phyloP scores from a whole-genome alignment of 2,329 filamentous ascomycete species.

The Moelleriella libera region DNA sequence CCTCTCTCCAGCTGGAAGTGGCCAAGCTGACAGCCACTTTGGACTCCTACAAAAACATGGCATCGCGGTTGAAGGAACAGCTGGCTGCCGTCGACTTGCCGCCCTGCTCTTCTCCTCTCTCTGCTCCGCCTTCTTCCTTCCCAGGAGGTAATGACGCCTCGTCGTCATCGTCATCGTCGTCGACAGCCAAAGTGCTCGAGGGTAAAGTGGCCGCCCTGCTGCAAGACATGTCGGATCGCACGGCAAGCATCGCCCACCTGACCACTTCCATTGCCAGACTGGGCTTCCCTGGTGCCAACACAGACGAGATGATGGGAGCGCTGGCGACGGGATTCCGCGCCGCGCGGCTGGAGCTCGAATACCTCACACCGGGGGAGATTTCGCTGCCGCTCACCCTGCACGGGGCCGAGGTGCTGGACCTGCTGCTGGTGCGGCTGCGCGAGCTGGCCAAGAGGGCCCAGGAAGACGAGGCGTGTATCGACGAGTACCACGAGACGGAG shows the following conservation, averaged over 20 bases:
- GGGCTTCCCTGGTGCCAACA: constrained; percentile 35
- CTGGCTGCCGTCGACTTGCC: constrained; percentile 12
- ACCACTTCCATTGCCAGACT: constrained; percentile 29
- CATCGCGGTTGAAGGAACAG: constrained; percentile 20
- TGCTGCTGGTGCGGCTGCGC: constrained; percentile 35
- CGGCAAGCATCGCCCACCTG: constrained; percentile 29
- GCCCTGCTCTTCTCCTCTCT: not conserved
- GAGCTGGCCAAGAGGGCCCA: constrained; percentile 29
- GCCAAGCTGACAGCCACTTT: constrained; percentile 31
- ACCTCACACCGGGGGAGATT: constrained; percentile 45
- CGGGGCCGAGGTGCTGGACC: constrained; percentile 40
- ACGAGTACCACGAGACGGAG: constrained; percentile 46
- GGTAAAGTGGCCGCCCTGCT: constrained; percentile 27
- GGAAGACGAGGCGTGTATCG: constrained; percentile 38
- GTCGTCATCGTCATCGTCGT: constrained; percentile 1
- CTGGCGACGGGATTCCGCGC: constrained; percentile 36
- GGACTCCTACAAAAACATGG: constrained; percentile 29
- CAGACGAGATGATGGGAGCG: constrained; percentile 31
- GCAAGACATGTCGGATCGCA: constrained; percentile 31
- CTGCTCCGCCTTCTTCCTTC: not conserved
- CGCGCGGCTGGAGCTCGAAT: constrained; percentile 47
- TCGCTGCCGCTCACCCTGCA: constrained; percentile 34
- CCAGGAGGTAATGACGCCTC: not conserved
- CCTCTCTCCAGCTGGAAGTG: constrained; percentile 32
- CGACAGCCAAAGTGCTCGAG: constrained; percentile 21